Evolutionary conservation across 768 basidiomycete species (phyloP).

Genomic region (Tricholoma saponaceum): DNA sequence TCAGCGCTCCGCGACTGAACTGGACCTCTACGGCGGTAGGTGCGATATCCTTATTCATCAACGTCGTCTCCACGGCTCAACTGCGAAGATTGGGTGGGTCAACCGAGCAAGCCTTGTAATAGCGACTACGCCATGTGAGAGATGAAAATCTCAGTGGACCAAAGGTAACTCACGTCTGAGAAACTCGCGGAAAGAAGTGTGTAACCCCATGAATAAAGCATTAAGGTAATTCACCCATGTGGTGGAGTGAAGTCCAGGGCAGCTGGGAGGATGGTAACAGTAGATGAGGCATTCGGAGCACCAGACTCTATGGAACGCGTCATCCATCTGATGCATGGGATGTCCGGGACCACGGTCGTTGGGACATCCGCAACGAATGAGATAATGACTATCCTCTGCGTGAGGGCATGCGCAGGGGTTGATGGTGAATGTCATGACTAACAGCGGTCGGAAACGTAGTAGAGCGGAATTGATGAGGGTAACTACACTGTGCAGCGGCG

Average conservation of each 20-base stretch:
- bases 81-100: constrained; percentile 1
- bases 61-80: constrained; percentile 1
- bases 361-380: constrained; percentile 31
- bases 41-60: neutral
- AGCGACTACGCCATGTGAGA: neutral
- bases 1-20: neutral
- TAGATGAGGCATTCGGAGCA: constrained; percentile 27
- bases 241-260: constrained; percentile 14
- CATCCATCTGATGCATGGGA: constrained; percentile 25
- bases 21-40: neutral
- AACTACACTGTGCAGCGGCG: neutral
- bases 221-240: constrained; percentile 11
- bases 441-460: neutral
- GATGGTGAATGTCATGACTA: constrained; percentile 2
- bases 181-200: constrained; percentile 9
- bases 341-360: constrained; percentile 24
- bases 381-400: constrained; percentile 19
- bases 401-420: constrained; percentile 18
- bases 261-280: constrained; percentile 22
- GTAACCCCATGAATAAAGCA: constrained; percentile 9
- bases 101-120: neutral
- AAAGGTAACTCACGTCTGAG: constrained; percentile 13
- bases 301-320: constrained; percentile 30
- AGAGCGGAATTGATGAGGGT: neutral
- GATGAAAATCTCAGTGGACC: neutral